A percentile compares a stretch with the other conserved stretches of the same genome.
Conservation (phyloP, 306 rosid species). For the Datisca glomerata region DNA sequence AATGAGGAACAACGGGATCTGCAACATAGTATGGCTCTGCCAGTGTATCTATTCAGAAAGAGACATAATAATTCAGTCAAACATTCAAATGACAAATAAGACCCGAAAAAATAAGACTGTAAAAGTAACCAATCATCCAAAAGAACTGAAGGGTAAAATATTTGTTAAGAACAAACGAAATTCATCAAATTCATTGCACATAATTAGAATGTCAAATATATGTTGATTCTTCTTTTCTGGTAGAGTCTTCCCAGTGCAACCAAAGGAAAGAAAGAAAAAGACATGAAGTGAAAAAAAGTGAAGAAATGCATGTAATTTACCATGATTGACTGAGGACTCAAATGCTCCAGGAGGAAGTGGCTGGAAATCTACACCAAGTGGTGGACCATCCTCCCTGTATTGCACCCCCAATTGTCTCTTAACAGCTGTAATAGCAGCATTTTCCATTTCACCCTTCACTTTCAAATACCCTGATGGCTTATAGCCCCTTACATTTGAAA, state of each 20-base stretch:
- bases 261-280: background rate
- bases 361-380: conserved; percentile 74
- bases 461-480: conserved; percentile 94
- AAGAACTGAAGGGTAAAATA: too few relatives aligned
- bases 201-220: too few relatives aligned
- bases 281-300: background rate
- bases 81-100: background rate
- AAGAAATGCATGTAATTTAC: conserved; percentile 46
- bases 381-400: conserved; percentile 78
- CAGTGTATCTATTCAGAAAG: conserved; percentile 22
- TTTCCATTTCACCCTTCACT: conserved; percentile 89
- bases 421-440: conserved; percentile 95
- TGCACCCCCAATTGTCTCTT: conserved; percentile 83
- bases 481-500: conserved; percentile 35
- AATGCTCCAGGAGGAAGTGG: conserved; percentile 92
- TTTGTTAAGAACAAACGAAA: too few relatives aligned
- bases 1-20: conserved; percentile 30
- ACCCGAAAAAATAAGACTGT: background rate
- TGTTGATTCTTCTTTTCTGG: background rate
- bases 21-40: conserved; percentile 48
- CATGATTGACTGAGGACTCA: conserved; percentile 48
- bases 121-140: background rate
- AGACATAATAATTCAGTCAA: conserved; percentile 8
- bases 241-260: background rate
- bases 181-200: too few relatives aligned